Percentiles rank a stretch among this genome's conserved stretches.
Conservation (phyloP, 495 filamentous ascomycete genomes). For the Haplographium delicatum region DNA sequence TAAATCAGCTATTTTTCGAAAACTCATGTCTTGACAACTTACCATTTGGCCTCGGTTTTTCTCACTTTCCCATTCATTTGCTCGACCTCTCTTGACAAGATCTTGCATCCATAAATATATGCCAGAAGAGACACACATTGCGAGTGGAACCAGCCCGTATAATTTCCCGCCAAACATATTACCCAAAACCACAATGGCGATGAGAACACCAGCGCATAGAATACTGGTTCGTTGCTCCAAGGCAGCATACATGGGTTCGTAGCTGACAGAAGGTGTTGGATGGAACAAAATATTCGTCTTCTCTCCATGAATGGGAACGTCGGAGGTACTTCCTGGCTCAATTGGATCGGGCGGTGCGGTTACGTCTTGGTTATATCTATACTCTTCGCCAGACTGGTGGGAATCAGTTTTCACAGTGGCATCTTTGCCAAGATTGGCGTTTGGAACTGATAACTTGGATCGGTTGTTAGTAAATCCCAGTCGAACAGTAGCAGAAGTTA, state of each 20-base stretch:
- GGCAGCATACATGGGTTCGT: conserved; percentile 74
- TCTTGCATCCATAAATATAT: conserved; percentile 88
- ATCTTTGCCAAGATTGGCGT: conserved; percentile 75
- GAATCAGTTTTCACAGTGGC: conserved; percentile 44
- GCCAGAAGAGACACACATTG: conserved; percentile 60
- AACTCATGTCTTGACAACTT: conserved; percentile 31
- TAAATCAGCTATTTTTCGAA: background rate
- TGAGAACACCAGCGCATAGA: conserved; percentile 62
- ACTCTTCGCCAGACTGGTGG: conserved; percentile 59
- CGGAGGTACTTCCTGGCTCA: conserved; percentile 70
- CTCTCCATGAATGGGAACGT: conserved; percentile 92
- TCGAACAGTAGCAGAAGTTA: conserved; percentile 6
- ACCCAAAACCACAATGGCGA: conserved; percentile 71
- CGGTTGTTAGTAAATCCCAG: conserved; percentile 28
- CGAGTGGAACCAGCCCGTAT: conserved; percentile 68
- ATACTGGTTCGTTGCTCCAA: conserved; percentile 66
- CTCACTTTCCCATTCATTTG: conserved; percentile 85
- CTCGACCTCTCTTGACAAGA: conserved; percentile 70
- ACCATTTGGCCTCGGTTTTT: conserved; percentile 73
- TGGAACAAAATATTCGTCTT: conserved; percentile 96
- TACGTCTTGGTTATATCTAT: conserved; percentile 78
- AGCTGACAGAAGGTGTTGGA: conserved; percentile 81
- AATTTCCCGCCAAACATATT: conserved; percentile 73
- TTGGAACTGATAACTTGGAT: conserved; percentile 71
- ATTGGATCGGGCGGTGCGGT: conserved; percentile 89